These are phyloP conservation scores for Eruca vesicaria DNA, from an alignment of 441 rosid species.

Conservation along the genomic window DNA sequence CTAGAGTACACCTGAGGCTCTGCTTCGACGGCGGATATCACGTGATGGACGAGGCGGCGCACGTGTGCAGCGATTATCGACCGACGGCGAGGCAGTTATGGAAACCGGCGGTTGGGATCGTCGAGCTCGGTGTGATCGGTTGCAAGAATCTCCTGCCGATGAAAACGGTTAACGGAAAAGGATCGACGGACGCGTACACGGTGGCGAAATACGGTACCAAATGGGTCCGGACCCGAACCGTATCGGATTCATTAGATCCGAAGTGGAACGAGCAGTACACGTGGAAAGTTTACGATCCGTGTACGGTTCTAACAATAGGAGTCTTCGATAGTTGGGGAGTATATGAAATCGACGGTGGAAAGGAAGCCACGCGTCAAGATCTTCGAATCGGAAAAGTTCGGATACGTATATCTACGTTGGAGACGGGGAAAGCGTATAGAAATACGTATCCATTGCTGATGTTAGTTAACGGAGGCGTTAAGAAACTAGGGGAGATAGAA, in stretches of 20 bases:
- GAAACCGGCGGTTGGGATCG: slow-evolving; percentile 59
- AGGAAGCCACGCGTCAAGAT: slow-evolving; percentile 53
- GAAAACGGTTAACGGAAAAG: slow-evolving; percentile 54
- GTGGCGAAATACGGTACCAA: slow-evolving; percentile 68
- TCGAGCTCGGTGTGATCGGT: slow-evolving; percentile 63
- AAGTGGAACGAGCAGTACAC: slow-evolving; percentile 74
- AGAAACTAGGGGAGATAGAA: slow-evolving; percentile 60
- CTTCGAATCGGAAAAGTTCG: slow-evolving; percentile 55
- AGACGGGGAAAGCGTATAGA: slow-evolving; percentile 51
- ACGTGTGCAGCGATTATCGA: slow-evolving; percentile 65
- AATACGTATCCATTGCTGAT: slow-evolving; percentile 50
- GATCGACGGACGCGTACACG: slow-evolving; percentile 60
- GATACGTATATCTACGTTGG: slow-evolving; percentile 57
- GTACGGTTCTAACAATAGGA: slow-evolving; percentile 57
- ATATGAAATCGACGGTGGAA: slow-evolving; percentile 38
- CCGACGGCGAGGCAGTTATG: slow-evolving; percentile 72
- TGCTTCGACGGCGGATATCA: slow-evolving; percentile 80
- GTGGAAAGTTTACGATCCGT: slow-evolving; percentile 69
- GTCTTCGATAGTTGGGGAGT: slow-evolving; percentile 59
- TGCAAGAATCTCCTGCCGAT: slow-evolving; percentile 60
- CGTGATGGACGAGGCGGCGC: slow-evolving; percentile 73
- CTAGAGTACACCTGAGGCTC: slow-evolving; percentile 56
- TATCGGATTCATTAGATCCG: slow-evolving; percentile 57
- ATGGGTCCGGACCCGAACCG: slow-evolving; percentile 73
- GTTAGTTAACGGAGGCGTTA: slow-evolving; percentile 45